These are phyloP conservation scores for Ustilago esculenta DNA, from an alignment of 1,284 basidiomycete genomes.

Conservation along the genomic window DNA sequence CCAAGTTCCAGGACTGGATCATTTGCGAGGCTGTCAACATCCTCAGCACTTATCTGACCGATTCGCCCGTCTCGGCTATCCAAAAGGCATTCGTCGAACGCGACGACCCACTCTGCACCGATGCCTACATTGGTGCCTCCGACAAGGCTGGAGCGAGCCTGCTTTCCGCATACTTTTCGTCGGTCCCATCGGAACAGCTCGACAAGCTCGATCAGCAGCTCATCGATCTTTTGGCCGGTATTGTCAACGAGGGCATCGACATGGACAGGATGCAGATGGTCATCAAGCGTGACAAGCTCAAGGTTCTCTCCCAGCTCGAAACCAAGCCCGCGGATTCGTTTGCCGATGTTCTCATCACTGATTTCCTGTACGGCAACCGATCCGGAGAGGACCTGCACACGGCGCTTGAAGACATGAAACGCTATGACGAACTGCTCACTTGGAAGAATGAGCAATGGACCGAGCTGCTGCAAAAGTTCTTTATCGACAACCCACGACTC, in stretches of 20 bases:
- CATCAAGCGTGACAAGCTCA: constrained; percentile 85
- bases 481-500: constrained; percentile 57
- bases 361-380: constrained; percentile 86
- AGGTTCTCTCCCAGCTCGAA: constrained; percentile 70
- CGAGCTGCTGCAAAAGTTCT: constrained; percentile 78
- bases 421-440: constrained; percentile 73
- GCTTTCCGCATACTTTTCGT: constrained; percentile 81
- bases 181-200: constrained; percentile 83
- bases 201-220: constrained; percentile 78
- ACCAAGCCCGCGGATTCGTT: constrained; percentile 68
- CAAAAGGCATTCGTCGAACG: constrained; percentile 94
- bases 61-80: constrained; percentile 82
- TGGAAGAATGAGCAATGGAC: constrained; percentile 86
- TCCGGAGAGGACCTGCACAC: constrained; percentile 82
- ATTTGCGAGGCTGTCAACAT: constrained; percentile 85
- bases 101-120: constrained; percentile 83
- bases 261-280: constrained; percentile 91
- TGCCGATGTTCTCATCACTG: constrained; percentile 73
- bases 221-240: constrained; percentile 76
- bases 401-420: constrained; percentile 81
- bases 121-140: constrained; percentile 84
- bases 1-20: constrained; percentile 77
- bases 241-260: constrained; percentile 82
- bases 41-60: constrained; percentile 83
- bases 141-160: constrained; percentile 76